Evolutionary conservation across 2,329 filamentous ascomycete species (phyloP), one percentile per base, ranked within the genome.

Genomic region (Graphilbum sp.): DNA sequence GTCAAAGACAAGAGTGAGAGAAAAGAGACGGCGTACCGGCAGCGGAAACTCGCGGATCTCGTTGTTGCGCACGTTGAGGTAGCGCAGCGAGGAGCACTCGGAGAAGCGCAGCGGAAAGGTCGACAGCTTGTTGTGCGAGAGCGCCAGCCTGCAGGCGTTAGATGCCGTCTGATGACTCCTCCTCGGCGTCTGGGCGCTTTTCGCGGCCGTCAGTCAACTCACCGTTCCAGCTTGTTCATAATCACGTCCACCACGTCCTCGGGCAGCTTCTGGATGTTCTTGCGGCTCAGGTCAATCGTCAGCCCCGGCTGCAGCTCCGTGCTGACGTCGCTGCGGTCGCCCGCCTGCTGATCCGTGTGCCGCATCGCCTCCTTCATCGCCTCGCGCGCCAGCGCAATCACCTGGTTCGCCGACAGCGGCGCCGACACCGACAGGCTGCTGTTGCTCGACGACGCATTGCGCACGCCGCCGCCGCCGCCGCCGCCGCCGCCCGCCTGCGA

Each of bases 41-140:
- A 72, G 53, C 4, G 71, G 71, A 41, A 75, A 75, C 47, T 75
- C 70, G 43, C 63, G 67, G 52, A 87, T 75, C 49, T 72, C 64
- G 52, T 87, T 88, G 57, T 80, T 80, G 52, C 81, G 67, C 44
- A 86, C 75, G 49, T 88, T 88, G 43, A 88, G 69, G 54, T 88
- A 88, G 44, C 81, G 76, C 43, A 88, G 60, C 36, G 79, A 79
- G 32, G 73, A 77, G 59, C 81, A 87, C 59, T 86, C 80, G 27
- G 77, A 67, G 48, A 87, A 81, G 38, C 79, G 70, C 19, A 63
- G 52, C 6, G 82, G 82, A 34, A 88, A 71, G n/a, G 69, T 66
- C 24, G 72, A 66, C 41, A 86, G 64, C 47, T 73, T 75, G 55
- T 87, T 87, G 59, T 87, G 81, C n/a, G 81, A 85, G 46, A 88